phyloP scores from a whole-genome alignment of 2,329 filamentous ascomycete genomes.

The Penicillium concentricum region DNA sequence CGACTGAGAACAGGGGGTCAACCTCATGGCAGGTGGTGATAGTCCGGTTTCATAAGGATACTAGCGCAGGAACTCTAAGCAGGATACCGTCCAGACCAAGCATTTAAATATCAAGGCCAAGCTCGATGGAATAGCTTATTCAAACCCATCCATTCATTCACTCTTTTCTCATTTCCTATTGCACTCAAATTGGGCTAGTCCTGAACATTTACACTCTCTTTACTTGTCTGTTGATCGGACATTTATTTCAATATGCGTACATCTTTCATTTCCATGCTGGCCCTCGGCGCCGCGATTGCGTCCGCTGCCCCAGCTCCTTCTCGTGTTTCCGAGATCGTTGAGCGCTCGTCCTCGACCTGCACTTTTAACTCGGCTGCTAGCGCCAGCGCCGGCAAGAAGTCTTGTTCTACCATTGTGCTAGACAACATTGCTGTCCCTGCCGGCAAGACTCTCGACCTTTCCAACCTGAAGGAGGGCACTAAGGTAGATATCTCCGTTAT shows the following conservation, averaged over 20 bases:
- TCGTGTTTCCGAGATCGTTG: constrained; percentile 22
- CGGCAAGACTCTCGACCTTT: constrained; percentile 59
- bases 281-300: constrained; percentile 21
- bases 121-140: background rate
- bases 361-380: constrained; percentile 55
- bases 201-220: constrained; percentile 8
- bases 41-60: background rate
- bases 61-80: background rate
- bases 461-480: constrained; percentile 52
- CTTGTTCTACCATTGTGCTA: constrained; percentile 57
- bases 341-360: constrained; percentile 43
- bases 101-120: constrained; percentile 9
- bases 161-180: background rate
- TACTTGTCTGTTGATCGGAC: constrained; percentile 25
- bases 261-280: constrained; percentile 17
- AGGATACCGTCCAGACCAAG: background rate
- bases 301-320: constrained; percentile 26
- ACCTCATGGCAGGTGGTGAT: background rate
- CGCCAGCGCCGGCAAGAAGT: constrained; percentile 50
- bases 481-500: constrained; percentile 32
- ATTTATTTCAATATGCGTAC: constrained; percentile 21
- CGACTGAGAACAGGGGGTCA: background rate
- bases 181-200: background rate
- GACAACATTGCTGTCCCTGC: constrained; percentile 57
- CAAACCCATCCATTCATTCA: constrained; percentile 3